phyloP scores from a whole-genome alignment of 345 rosid genomes.

The Moricandia moricandioides region DNA sequence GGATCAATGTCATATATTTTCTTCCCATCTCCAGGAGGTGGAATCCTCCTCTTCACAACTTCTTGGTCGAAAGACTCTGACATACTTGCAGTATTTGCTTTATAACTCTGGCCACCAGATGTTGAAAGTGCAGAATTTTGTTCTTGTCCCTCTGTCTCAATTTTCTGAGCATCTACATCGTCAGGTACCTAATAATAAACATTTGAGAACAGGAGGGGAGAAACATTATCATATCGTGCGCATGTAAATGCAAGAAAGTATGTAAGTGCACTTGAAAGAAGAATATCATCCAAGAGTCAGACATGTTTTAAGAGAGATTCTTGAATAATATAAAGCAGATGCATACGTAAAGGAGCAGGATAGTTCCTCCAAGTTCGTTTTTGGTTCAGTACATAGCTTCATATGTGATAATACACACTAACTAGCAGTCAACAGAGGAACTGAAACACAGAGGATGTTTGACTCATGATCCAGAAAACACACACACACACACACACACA shows the following conservation, averaged over 20 bases:
- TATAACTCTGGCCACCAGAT: constrained; percentile 27
- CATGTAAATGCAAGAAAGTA: constrained; percentile 10
- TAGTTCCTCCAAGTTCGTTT: background rate
- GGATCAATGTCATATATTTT: constrained; percentile 89
- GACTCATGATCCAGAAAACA: background rate
- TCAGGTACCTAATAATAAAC: constrained; percentile 8
- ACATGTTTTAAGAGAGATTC: background rate
- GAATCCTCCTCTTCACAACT: constrained; percentile 42
- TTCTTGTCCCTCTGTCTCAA: constrained; percentile 37
- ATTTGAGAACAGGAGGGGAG: background rate
- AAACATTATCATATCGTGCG: background rate
- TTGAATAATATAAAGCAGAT: background rate
- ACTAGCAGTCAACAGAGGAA: background rate
- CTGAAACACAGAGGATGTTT: background rate
- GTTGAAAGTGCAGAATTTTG: constrained; percentile 38
- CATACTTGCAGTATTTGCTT: constrained; percentile 30
- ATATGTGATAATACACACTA: background rate
- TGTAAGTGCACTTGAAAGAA: background rate
- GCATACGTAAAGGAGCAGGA: background rate
- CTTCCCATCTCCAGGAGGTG: constrained; percentile 76
- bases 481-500: background rate
- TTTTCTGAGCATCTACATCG: constrained; percentile 1
- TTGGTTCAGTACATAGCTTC: background rate
- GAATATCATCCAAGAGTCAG: background rate
- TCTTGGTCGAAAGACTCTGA: constrained; percentile 30